These are phyloP conservation scores for Candida germanica DNA, from an alignment of 805 yeast genomes.

Conservation along the genomic window DNA sequence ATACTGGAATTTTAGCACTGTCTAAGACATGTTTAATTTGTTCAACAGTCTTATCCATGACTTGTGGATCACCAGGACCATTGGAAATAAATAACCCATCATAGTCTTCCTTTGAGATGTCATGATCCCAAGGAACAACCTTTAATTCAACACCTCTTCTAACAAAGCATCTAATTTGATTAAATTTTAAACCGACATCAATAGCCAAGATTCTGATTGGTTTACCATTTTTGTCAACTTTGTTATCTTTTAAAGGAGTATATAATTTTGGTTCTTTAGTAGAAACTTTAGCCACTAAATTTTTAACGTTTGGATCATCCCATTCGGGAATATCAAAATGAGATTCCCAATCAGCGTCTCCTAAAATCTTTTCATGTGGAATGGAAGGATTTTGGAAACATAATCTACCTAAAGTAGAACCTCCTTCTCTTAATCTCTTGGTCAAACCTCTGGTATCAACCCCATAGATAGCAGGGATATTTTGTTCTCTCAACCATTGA, in stretches of 20 bases:
- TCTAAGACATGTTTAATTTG: conserved; percentile 57
- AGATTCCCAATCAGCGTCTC: conserved; percentile 49
- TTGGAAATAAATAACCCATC: conserved; percentile 96
- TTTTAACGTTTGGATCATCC: conserved; percentile 88
- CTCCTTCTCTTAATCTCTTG: conserved; percentile 85
- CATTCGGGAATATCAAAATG: conserved; percentile 78
- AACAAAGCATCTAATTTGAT: conserved; percentile 95
- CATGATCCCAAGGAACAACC: conserved; percentile 96
- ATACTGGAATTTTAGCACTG: conserved; percentile 77
- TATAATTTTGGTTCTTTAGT: conserved; percentile 71
- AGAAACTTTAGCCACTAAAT: conserved; percentile 90
- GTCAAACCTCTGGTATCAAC: conserved; percentile 96
- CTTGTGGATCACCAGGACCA: conserved; percentile 99
- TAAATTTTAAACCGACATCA: conserved; percentile 97
- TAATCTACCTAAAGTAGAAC: conserved; percentile 90
- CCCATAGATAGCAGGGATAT: conserved; percentile 95
- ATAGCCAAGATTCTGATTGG: conserved; percentile 80
- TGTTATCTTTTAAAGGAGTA: conserved; percentile 58
- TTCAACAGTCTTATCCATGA: conserved; percentile 64
- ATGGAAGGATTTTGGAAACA: conserved; percentile 51
- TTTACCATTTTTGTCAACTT: conserved; percentile 66
- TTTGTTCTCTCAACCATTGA: conserved; percentile 87
- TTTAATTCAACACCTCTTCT: conserved; percentile 92
- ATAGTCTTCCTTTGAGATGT: conserved; percentile 72
- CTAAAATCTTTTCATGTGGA: conserved; percentile 27